A percentile compares a stretch with the other conserved stretches of the same genome.
Conservation (phyloP, 2,329 filamentous ascomycete species). For the Aspergillus fructus region DNA sequence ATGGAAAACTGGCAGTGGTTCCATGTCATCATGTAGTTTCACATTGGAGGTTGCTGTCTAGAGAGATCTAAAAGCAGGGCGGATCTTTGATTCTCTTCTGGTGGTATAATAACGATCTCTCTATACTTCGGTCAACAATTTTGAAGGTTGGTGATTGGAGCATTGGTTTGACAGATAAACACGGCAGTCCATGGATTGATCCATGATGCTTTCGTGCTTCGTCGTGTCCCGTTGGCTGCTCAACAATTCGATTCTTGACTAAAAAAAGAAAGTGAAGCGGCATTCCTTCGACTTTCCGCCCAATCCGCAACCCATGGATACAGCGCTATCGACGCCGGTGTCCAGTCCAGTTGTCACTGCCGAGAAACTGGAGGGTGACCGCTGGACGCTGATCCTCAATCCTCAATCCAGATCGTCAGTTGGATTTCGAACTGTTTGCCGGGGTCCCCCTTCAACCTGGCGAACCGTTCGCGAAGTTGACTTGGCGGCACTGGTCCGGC, state of each 20-base stretch:
- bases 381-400: background rate
- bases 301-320: background rate
- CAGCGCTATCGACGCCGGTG: background rate
- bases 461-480: background rate
- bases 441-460: background rate
- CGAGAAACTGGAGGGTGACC: background rate
- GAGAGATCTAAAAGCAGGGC: too few species aligned
- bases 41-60: too few species aligned
- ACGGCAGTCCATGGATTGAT: background rate
- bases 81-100: too few species aligned
- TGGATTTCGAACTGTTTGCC: background rate
- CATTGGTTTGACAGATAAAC: background rate
- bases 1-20: too few species aligned
- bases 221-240: background rate
- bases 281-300: conserved; percentile 4
- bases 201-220: background rate
- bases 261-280: conserved; percentile 11
- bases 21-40: too few species aligned
- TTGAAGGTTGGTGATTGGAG: background rate
- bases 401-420: background rate
- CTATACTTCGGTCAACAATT: background rate
- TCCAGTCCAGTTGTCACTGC: background rate
- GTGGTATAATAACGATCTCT: background rate
- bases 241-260: conserved; percentile 1
- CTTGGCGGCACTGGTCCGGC: background rate